These are phyloP conservation scores for Eucalyptus brandiana DNA, from an alignment of 345 rosid species.

Conservation along the genomic window DNA sequence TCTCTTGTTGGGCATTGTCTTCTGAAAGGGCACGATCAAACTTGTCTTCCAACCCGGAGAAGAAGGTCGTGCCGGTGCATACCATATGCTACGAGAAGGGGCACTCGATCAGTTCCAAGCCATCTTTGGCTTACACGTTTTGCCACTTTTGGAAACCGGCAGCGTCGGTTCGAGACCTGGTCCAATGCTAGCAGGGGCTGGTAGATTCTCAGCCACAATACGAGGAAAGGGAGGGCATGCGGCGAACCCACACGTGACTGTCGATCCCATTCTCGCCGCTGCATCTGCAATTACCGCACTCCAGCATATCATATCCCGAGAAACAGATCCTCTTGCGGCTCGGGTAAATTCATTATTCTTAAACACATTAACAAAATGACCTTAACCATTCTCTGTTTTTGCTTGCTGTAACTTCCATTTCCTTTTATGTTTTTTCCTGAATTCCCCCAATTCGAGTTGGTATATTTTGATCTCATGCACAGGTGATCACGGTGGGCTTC, in stretches of 20 bases:
- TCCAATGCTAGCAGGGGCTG: conserved; percentile 35
- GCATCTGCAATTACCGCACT: conserved; percentile 35
- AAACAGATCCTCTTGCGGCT: conserved; percentile 41
- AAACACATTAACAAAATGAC: no score
- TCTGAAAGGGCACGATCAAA: conserved; percentile 29
- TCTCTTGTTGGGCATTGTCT: neutral
- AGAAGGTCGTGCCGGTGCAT: conserved; percentile 42
- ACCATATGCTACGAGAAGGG: conserved; percentile 39
- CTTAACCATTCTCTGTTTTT: neutral
- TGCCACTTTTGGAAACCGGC: conserved; percentile 22
- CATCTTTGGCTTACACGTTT: conserved; percentile 37
- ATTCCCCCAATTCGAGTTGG: neutral
- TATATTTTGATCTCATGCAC: neutral
- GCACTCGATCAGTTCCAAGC: conserved; percentile 33
- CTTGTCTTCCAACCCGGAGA: conserved; percentile 62
- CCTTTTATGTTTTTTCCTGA: neutral
- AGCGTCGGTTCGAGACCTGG: conserved; percentile 38
- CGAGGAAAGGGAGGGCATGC: conserved; percentile 42
- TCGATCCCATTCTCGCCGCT: conserved; percentile 31
- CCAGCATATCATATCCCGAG: conserved; percentile 46
- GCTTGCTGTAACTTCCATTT: neutral
- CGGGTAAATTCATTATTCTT: conserved; percentile 2
- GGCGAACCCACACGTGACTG: conserved; percentile 22
- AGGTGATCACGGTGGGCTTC: conserved; percentile 17
- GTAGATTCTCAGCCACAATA: conserved; percentile 19